A percentile compares a stretch with the other conserved stretches of the same genome.
Evolutionary conservation across 495 filamentous ascomycete genomes (phyloP).

Genomic region (Aspergillus affinis): DNA sequence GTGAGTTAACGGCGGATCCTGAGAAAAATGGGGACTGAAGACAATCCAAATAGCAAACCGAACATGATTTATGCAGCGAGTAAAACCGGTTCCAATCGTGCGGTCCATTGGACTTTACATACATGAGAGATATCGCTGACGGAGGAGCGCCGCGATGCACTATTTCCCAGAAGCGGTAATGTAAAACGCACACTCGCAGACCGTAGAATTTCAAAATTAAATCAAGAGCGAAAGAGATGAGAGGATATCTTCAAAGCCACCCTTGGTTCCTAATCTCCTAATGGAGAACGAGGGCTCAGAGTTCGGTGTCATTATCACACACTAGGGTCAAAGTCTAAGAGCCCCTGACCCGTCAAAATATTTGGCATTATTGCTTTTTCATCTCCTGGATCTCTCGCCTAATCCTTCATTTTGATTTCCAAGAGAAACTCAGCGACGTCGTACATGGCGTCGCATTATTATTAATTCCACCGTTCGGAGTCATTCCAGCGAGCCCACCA

Average conservation of each 20-base stretch:
- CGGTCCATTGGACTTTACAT: conserved; percentile 2
- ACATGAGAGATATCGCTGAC: conserved; percentile 1
- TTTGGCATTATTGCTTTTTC: no score
- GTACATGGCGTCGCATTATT: background rate
- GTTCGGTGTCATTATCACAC: background rate
- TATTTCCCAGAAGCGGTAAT: background rate
- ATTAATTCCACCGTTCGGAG: background rate
- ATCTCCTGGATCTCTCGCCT: no score
- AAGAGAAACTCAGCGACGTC: background rate
- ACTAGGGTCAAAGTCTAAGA: background rate
- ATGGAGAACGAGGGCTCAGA: background rate
- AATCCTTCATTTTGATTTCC: no score
- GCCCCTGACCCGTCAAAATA: background rate
- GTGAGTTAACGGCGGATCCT: conserved; percentile 3
- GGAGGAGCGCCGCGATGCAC: background rate
- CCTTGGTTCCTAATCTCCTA: no score
- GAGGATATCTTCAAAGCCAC: background rate
- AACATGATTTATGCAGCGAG: background rate
- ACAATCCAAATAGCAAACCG: background rate
- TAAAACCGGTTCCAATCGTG: conserved; percentile 3
- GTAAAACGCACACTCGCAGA: background rate
- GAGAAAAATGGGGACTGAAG: conserved; percentile 8
- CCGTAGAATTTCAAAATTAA: background rate
- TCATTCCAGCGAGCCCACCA: background rate
- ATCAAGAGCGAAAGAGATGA: background rate